A percentile compares a stretch with the other conserved stretches of the same genome.
Conservation (phyloP, 768 basidiomycete species). For the Suillus cothurnatus region DNA sequence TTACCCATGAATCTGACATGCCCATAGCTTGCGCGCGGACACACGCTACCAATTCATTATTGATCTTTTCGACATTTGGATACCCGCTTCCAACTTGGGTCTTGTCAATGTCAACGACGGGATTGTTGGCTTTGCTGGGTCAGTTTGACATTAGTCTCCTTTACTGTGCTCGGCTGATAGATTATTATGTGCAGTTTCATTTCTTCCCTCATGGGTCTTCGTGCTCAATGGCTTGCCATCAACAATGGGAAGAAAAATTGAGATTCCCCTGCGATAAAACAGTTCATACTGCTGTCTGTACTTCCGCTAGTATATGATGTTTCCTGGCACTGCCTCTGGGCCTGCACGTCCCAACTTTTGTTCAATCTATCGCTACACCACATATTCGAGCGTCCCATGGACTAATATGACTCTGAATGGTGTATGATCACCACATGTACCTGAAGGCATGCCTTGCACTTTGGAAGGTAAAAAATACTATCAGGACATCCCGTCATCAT, state of each 20-base stretch:
- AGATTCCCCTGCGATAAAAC: neutral
- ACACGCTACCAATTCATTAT: slow-evolving; percentile 80
- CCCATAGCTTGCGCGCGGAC: slow-evolving; percentile 57
- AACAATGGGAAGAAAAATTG: slow-evolving; percentile 41
- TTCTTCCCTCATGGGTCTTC: slow-evolving; percentile 70
- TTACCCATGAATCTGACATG: slow-evolving; percentile 10
- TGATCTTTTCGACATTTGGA: slow-evolving; percentile 86
- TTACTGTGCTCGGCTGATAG: slow-evolving; percentile 8
- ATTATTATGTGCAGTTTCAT: slow-evolving; percentile 49
- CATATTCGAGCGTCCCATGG: neutral
- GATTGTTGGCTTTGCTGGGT: slow-evolving; percentile 85
- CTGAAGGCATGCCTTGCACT: neutral
- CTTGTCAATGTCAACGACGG: slow-evolving; percentile 83
- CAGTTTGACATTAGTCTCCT: slow-evolving; percentile 28
- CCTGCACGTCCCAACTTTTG: neutral
- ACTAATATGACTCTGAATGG: too few relatives aligned
- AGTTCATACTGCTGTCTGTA: neutral
- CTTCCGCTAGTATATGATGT: neutral
- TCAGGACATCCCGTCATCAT: neutral
- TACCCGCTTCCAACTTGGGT: slow-evolving; percentile 84
- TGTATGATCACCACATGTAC: neutral
- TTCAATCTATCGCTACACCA: neutral
- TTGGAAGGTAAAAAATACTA: neutral
- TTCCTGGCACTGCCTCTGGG: too few relatives aligned
- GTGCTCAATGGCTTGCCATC: slow-evolving; percentile 65